These are phyloP conservation scores for Plasmodium chabaudi DNA, from an alignment of 169 alveolate genomes.

Conservation along the genomic window DNA sequence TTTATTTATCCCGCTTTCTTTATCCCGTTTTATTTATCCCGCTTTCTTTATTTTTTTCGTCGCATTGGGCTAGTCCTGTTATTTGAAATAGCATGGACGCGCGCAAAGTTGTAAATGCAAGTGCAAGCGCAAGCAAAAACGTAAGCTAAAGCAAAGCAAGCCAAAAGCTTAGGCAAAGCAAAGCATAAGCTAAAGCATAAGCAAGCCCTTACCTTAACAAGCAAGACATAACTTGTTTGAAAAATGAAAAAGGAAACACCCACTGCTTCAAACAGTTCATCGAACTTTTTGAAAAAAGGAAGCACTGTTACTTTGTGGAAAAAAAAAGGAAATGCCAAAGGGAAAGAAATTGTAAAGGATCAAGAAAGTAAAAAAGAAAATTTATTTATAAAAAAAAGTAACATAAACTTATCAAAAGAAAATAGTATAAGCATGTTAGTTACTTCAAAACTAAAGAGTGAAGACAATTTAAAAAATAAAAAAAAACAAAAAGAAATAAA, in stretches of 20 bases:
- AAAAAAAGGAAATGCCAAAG: conserved; percentile 6
- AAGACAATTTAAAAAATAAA: conserved; percentile 1
- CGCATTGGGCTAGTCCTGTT: too few relatives aligned
- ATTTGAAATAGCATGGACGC: too few relatives aligned
- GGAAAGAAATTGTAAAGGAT: not conserved
- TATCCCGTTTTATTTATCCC: too few relatives aligned
- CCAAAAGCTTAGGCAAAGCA: too few relatives aligned
- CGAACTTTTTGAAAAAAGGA: conserved; percentile 29
- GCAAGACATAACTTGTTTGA: too few relatives aligned
- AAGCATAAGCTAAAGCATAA: too few relatives aligned
- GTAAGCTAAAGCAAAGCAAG: conserved; percentile 1
- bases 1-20: too few relatives aligned
- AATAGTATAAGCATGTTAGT: not conserved
- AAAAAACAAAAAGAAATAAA: conserved; percentile 10
- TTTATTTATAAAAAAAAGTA: conserved; percentile 5
- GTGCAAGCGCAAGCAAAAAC: not conserved
- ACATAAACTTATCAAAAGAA: not conserved
- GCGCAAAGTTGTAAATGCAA: too few relatives aligned
- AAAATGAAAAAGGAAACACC: conserved; percentile 31
- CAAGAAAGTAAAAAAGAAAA: conserved; percentile 16
- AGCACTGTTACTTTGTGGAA: not conserved
- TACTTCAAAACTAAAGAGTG: conserved; percentile 1
- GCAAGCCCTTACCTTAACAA: too few relatives aligned
- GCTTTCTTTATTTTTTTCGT: too few relatives aligned
- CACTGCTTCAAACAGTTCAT: conserved; percentile 10